Evolutionary conservation across 73 alveolate species (phyloP).

Genomic region (Paraurostyla sp.): DNA sequence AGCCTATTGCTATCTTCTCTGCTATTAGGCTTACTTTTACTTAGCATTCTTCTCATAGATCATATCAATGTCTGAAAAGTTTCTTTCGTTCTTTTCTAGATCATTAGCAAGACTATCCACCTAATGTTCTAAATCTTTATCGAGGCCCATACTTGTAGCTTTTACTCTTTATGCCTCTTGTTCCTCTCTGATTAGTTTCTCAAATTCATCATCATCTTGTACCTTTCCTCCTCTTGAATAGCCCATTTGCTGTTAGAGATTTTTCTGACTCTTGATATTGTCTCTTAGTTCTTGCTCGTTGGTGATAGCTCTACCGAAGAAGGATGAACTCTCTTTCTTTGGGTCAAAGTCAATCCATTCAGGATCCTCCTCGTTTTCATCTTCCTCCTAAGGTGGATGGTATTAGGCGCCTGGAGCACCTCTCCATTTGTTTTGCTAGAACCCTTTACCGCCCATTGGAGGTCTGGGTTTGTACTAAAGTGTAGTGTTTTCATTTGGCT

Average conservation of each 20-base stretch:
- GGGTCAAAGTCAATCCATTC: conserved; percentile 64
- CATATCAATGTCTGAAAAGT: conserved; percentile 54
- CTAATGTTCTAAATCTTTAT: neutral
- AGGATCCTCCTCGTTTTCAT: conserved; percentile 62
- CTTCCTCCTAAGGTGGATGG: conserved; percentile 27
- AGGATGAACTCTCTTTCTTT: conserved; percentile 6
- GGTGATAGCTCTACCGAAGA: conserved; percentile 36
- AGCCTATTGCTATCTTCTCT: neutral
- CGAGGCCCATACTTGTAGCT: neutral
- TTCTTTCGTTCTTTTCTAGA: conserved; percentile 48
- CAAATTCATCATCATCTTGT: conserved; percentile 54
- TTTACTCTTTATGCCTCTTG: too few relatives aligned
- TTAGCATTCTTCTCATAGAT: conserved; percentile 49
- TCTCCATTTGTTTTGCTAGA: neutral
- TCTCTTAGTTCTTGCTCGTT: conserved; percentile 44
- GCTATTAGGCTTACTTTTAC: neutral
- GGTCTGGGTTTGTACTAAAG: neutral
- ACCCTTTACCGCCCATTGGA: neutral
- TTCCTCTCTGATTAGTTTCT: conserved; percentile 1
- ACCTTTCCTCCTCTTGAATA: neutral
- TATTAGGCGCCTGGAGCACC: neutral
- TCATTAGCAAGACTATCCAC: conserved; percentile 31
- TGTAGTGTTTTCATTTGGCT: neutral
- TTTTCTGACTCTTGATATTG: conserved; percentile 11
- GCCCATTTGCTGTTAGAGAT: neutral